Conservation (phyloP, 2,329 filamentous ascomycete species). For the Xylaria digitata region DNA sequence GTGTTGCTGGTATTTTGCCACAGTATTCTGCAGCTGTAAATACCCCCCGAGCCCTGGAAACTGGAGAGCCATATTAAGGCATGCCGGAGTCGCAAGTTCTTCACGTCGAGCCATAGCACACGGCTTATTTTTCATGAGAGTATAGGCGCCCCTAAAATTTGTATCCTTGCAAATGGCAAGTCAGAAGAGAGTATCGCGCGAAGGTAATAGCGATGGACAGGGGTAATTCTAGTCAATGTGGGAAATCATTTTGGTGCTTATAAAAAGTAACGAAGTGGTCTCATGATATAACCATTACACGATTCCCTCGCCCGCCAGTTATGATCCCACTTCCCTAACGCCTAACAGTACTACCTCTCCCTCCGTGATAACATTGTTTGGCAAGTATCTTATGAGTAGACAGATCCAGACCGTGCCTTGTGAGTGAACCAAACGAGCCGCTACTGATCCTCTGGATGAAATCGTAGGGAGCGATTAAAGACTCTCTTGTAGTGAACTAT, state of each 20-base stretch:
- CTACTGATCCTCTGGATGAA: conserved; percentile 15
- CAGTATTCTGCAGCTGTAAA: background rate
- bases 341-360: conserved; percentile 33
- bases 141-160: background rate
- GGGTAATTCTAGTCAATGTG: background rate
- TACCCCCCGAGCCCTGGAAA: background rate
- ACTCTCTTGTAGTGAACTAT: background rate
- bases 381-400: conserved; percentile 2
- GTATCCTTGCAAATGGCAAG: background rate
- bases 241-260: conserved; percentile 19
- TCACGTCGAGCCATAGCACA: background rate
- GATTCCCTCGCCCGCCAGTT: conserved; percentile 22
- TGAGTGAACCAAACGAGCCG: conserved; percentile 19
- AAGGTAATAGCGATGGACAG: background rate
- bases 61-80: background rate
- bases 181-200: background rate
- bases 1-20: background rate
- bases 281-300: conserved; percentile 33
- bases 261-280: conserved; percentile 20
- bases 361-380: conserved; percentile 16
- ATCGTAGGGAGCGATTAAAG: conserved; percentile 8
- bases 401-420: conserved; percentile 16
- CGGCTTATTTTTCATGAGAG: background rate
- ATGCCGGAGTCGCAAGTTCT: background rate
- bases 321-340: conserved; percentile 36